Evolutionary conservation across 306 rosid genomes (phyloP), one percentile per base, ranked within the genome.

Genomic region (Pueraria montana): DNA sequence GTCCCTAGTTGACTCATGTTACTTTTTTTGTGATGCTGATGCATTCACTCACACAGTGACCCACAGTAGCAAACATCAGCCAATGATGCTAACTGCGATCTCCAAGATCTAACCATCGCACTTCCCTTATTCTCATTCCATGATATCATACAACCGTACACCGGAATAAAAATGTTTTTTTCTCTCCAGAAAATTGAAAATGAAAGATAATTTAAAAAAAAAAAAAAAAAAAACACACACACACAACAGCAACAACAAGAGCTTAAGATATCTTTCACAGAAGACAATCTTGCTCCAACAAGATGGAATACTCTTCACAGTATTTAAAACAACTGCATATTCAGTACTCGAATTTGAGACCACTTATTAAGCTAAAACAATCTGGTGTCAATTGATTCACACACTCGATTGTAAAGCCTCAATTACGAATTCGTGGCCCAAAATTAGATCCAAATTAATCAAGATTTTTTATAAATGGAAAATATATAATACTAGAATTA

Each of bases 361-460:
- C 17, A 46, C 52, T 0, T 0, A 1, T 3, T 46, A 46, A 13
- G 52, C 52, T 13, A 13, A 12, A 16, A 43, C 12, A 43, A 43
- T 10, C 49, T 43, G 14, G 14, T 11, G 14, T 43, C 0, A 43
- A 2, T 11, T 11, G 14, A 43, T 11, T 43, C 43, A 38, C 43
- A 8, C 9, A 2, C 43, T 7, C 43, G 1, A 11, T 43, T 1
- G 13, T 43, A 43, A 11, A 11, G 49, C 14, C 49, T 43, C 13
- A 11, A 10, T 43, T 43, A 43, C 14, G 49, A 43, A 43, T 43
- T 50, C 23, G 23, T n/a, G 8, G 49, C 55, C 40, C 64, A 27
- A 79, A 70, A 78, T 86, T 78, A 84, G 92, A 87, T 89, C 92
- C 81, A 87, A 85, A 85, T 83, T 74, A 63, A 80, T 82, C 56